These are phyloP conservation scores for Solanum tacnaense DNA, from an alignment of 257 asterid genomes.

Conservation along the genomic window DNA sequence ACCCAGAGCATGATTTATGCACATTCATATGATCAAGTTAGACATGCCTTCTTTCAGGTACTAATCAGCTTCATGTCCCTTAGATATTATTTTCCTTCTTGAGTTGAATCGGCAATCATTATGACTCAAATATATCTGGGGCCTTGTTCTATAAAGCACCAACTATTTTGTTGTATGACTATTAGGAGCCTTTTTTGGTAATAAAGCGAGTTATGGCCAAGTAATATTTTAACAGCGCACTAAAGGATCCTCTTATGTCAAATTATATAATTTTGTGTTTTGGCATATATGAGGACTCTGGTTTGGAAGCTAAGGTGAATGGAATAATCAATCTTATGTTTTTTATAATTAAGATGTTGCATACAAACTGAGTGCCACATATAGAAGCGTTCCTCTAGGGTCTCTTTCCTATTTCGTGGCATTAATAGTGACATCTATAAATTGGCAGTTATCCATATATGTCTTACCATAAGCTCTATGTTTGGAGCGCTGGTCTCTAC, in stretches of 20 bases:
- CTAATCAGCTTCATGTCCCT: neutral
- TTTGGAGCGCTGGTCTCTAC: neutral
- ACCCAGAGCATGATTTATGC: conserved; percentile 86
- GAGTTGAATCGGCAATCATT: neutral
- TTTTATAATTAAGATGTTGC: neutral
- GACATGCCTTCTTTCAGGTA: conserved; percentile 75
- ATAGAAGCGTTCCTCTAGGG: neutral
- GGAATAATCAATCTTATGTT: neutral
- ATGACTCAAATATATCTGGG: neutral
- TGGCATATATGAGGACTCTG: neutral
- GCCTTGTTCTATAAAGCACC: neutral
- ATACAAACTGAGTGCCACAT: neutral
- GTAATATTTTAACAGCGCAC: neutral
- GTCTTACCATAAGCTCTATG: neutral
- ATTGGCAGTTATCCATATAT: neutral
- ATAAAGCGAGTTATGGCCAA: neutral
- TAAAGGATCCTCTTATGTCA: neutral
- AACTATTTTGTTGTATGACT: neutral
- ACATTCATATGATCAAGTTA: conserved; percentile 72
- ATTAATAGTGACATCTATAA: neutral
- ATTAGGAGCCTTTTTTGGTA: neutral
- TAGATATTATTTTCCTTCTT: neutral
- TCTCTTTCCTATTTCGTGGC: neutral
- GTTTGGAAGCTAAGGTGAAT: neutral
- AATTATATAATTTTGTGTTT: neutral